Conservation (phyloP, 495 filamentous ascomycete species). For the Hypoxylon trugodes region DNA sequence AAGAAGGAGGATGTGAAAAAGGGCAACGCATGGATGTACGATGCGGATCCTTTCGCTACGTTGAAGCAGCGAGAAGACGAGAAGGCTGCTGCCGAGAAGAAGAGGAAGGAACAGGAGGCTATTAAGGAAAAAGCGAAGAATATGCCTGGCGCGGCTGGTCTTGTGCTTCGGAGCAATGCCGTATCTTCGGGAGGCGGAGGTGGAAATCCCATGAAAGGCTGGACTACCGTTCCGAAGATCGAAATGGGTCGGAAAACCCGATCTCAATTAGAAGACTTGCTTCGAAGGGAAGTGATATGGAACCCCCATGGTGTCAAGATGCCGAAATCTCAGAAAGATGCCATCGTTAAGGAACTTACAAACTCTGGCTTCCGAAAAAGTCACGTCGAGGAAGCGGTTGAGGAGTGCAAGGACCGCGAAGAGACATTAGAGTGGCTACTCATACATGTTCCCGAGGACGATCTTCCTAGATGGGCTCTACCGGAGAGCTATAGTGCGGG, state of each 20-base stretch:
- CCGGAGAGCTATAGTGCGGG: conserved; percentile 91
- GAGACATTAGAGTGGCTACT: conserved; percentile 92
- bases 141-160: conserved; percentile 54
- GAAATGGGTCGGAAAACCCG: conserved; percentile 87
- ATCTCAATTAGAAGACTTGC: conserved; percentile 76
- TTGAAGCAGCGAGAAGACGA: conserved; percentile 80
- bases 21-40: conserved; percentile 90
- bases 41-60: conserved; percentile 90
- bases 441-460: conserved; percentile 96
- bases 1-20: conserved; percentile 79
- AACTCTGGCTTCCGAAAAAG: conserved; percentile 82
- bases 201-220: conserved; percentile 68
- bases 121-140: conserved; percentile 68
- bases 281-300: conserved; percentile 82
- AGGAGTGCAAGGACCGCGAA: conserved; percentile 89
- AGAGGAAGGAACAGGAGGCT: conserved; percentile 67
- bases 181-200: conserved; percentile 32
- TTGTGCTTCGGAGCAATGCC: conserved; percentile 49
- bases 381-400: conserved; percentile 88
- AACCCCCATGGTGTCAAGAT: conserved; percentile 79
- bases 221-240: conserved; percentile 85
- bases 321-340: conserved; percentile 59
- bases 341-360: conserved; percentile 76
- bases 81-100: conserved; percentile 74
- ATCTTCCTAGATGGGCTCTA: conserved; percentile 86